Conservation (phyloP, 2,329 filamentous ascomycete species). For the Xylariaceae sp. region DNA sequence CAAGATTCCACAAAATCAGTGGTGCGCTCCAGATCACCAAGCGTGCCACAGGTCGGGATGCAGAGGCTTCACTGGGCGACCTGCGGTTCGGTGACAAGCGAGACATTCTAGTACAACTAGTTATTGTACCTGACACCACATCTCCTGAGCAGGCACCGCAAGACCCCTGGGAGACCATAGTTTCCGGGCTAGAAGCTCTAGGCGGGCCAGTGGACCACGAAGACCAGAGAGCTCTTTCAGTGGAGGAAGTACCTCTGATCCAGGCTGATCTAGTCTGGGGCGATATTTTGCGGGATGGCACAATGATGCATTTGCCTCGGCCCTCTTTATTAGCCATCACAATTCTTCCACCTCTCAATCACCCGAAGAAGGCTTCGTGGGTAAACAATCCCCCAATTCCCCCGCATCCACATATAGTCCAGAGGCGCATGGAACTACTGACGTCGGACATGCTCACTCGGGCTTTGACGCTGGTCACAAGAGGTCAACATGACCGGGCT, state of each 20-base stretch:
- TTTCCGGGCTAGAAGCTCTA: constrained; percentile 89
- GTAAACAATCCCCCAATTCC: constrained; percentile 73
- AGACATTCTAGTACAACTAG: constrained; percentile 89
- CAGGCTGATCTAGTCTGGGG: constrained; percentile 93
- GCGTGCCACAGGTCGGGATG: constrained; percentile 87
- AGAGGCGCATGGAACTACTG: constrained; percentile 93
- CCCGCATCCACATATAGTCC: constrained; percentile 89
- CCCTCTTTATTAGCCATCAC: constrained; percentile 92
- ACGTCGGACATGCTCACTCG: constrained; percentile 97
- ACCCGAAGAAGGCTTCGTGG: constrained; percentile 61
- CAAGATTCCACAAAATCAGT: constrained; percentile 98
- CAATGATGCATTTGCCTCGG: constrained; percentile 75
- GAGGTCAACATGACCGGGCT: constrained; percentile 88
- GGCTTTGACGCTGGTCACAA: constrained; percentile 81
- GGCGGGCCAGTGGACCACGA: constrained; percentile 83
- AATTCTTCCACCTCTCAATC: constrained; percentile 69
- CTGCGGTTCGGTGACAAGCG: constrained; percentile 90
- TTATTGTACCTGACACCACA: constrained; percentile 80
- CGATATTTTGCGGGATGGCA: constrained; percentile 85
- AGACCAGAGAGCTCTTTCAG: constrained; percentile 73
- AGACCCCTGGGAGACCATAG: constrained; percentile 95
- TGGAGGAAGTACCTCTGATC: constrained; percentile 91
- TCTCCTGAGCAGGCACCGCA: constrained; percentile 80
- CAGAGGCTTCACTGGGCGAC: constrained; percentile 87
- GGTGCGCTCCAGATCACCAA: constrained; percentile 95